Base-by-base conservation (phyloP, 257 asterid genomes). In the Coffea canephora region DNA sequence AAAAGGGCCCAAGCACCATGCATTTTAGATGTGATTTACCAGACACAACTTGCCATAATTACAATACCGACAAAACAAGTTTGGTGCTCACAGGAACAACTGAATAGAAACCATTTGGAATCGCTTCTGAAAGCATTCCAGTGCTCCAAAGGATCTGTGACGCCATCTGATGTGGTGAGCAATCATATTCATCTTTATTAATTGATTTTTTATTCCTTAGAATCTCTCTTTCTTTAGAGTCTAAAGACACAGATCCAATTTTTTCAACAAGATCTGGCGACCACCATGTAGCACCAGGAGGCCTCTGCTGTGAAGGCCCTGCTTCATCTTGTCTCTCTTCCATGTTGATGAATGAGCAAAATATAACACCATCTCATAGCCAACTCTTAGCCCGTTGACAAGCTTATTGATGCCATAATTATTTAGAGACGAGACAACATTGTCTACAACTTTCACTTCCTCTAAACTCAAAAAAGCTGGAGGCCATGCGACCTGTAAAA, bases 31-130 rank as follows among this genome's bases (percentile, higher is more conserved):
- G 16, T 7, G n/a, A 71, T 48, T 25, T 69, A 46, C 11, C 19
- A n/a, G 3, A 43, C 5, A 21, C 41, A 57, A 41, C 4, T 50
- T 54, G 4, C 83, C 79, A 76, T 18, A 70, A 71, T 16, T 82
- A 69, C 34, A 36, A 46, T 27, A 82, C 39, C 45, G 71, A 80
- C 16, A 80, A 73, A 79, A 80, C 50, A 75, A 62, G 82, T 70
- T 77, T 69, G 71, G 85, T 80, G 82, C 99, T 96, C 87, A 96
- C 99, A 12, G 98, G 97, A 83, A 89, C 89, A 83, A 94, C 88
- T 76, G 96, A 92, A 89, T 92, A 96, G 91, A 96, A 96, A 77
- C 99, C 99, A 87, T 94, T 92, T 79, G 98, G 97, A 85, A 96
- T 91, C 55, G 92, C 94, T 75, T 89, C 97, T 50, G 93, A 91